Evolutionary conservation across 1,284 basidiomycete genomes (phyloP).

Genomic region (Amylostereum areolatum): DNA sequence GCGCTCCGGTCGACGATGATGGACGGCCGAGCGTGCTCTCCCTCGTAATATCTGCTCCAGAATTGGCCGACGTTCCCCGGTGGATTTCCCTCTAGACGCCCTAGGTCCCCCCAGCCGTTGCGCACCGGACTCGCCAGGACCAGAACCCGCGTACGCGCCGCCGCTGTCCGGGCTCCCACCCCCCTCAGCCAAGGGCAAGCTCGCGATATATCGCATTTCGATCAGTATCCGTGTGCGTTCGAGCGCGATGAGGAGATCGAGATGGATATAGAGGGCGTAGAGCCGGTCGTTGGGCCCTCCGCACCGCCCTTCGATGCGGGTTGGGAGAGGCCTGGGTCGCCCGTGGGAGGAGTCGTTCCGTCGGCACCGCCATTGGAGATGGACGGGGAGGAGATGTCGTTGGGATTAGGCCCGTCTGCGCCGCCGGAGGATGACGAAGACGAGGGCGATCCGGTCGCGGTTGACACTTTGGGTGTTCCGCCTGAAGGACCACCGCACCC

Average conservation of each 20-base stretch:
- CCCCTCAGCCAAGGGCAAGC: slow-evolving; percentile 34
- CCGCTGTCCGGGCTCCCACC: slow-evolving; percentile 24
- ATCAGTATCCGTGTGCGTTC: slow-evolving; percentile 36
- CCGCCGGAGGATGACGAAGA: slow-evolving; percentile 3
- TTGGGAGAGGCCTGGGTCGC: no score
- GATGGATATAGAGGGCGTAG: slow-evolving; percentile 18
- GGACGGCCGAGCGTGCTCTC: background rate
- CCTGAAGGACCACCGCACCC: no score
- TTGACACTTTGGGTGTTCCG: no score
- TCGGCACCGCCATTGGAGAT: slow-evolving; percentile 5
- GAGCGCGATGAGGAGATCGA: slow-evolving; percentile 23
- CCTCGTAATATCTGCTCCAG: slow-evolving; percentile 6
- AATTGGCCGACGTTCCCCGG: slow-evolving; percentile 9
- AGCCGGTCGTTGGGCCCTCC: slow-evolving; percentile 31
- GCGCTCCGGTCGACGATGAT: slow-evolving; percentile 37
- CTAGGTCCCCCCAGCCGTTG: background rate
- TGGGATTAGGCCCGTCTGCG: no score
- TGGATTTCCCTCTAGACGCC: no score
- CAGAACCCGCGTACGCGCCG: slow-evolving; percentile 8
- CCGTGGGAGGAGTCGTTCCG: slow-evolving; percentile 6
- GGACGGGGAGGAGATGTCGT: background rate
- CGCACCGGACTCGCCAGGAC: slow-evolving; percentile 3
- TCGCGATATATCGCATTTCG: slow-evolving; percentile 30
- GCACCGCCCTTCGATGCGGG: slow-evolving; percentile 39
- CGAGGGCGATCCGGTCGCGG: no score